Base-by-base conservation (phyloP, 192 early-diverging fungal genomes). In the Coemansia nantahalensis region DNA sequence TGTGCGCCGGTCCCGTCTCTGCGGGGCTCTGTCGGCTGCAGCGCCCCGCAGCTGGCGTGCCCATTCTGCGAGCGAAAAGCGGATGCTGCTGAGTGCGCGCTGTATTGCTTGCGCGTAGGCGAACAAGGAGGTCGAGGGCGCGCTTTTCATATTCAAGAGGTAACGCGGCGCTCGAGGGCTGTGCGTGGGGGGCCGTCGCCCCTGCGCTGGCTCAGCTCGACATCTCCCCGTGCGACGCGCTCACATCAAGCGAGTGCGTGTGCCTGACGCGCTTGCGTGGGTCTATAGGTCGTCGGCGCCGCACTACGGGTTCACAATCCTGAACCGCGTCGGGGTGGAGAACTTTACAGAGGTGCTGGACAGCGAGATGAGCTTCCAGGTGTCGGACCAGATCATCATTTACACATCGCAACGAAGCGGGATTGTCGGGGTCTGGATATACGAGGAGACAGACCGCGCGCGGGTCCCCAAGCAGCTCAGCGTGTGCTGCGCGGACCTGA, bases 101-200 rank as follows among this genome's bases (percentile, higher is more conserved):
- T 6, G 32, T n/a, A 17, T 32, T 53, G 42, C 35, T 22, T 24
- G 50, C 28, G 16, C 54, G 31, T 77, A 94, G 94, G 86, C 82
- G 55, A 95, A 94, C 58, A 84, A 83, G 57, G 87, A 85, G 8
- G 87, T 94, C 17, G 92, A 95, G 68, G 94, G 94, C 22, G 91
- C 93, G 15, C 79, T 95, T 46, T 97, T 97, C 78, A 60, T 97
- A 32, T 84, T 87, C 54, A 80, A 83, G 67, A 83, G 92, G 80
- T 85, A 73, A 35, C 45, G 28, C n/a, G n/a, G n/a, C n/a, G n/a
- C n/a, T n/a, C n/a, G n/a, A n/a, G n/a, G n/a, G n/a, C n/a, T n/a
- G n/a, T n/a, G n/a, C n/a, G n/a, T n/a, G n/a, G n/a, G n/a, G n/a
- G n/a, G n/a, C n/a, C n/a, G n/a, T n/a, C n/a, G n/a, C n/a, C n/a